These are phyloP conservation scores for Starmerella vitae DNA, from an alignment of 805 yeast genomes.

Conservation along the genomic window DNA sequence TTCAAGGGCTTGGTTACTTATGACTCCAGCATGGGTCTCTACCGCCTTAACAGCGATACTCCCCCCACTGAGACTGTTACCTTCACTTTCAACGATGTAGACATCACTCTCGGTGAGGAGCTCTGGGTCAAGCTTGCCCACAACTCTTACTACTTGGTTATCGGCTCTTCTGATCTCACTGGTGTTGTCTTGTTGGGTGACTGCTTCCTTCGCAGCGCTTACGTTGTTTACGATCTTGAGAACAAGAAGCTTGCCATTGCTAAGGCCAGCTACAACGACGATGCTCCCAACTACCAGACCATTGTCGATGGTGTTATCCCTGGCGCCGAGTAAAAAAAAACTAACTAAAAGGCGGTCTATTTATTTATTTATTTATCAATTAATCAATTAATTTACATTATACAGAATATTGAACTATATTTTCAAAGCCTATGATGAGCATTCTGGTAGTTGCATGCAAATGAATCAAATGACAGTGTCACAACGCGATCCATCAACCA, in stretches of 20 bases:
- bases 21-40: conserved; percentile 29
- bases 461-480: too few relatives aligned
- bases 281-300: not conserved
- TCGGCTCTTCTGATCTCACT: conserved; percentile 19
- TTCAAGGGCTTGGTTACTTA: conserved; percentile 29
- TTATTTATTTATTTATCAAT: too few relatives aligned
- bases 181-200: conserved; percentile 42
- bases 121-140: conserved; percentile 3
- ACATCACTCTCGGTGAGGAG: conserved; percentile 29
- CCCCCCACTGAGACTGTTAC: conserved; percentile 37
- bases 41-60: conserved; percentile 27
- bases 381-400: too few relatives aligned
- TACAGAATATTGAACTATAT: too few relatives aligned
- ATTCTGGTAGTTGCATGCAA: too few relatives aligned
- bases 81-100: too few relatives aligned
- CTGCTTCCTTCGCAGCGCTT: conserved; percentile 47
- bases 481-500: too few relatives aligned
- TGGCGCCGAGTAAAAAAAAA: not conserved
- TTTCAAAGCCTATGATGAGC: too few relatives aligned
- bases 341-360: too few relatives aligned
- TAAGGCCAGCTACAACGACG: conserved; percentile 28
- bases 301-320: not conserved
- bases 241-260: conserved; percentile 43
- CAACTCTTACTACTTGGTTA: conserved; percentile 12
- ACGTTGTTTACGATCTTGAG: too few relatives aligned